Evolutionary conservation across 176 grass and related monocot species (phyloP).

Genomic region (Aegilops longissima): DNA sequence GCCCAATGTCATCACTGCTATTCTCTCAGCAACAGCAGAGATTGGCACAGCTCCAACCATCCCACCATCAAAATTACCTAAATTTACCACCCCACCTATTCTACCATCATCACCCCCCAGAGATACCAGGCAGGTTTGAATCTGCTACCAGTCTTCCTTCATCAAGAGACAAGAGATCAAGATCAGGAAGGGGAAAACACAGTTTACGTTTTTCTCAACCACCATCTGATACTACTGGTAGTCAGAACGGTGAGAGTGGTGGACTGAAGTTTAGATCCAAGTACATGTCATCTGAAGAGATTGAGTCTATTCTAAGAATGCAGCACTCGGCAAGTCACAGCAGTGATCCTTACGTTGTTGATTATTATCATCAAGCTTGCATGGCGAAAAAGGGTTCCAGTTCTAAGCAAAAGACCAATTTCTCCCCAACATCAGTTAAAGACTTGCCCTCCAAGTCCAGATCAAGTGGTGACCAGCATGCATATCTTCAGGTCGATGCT

Average conservation of each 20-base stretch:
- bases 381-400: slow-evolving; percentile 69
- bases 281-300: slow-evolving; percentile 98
- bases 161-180: slow-evolving; percentile 69
- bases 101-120: slow-evolving; percentile 44
- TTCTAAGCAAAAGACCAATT: slow-evolving; percentile 62
- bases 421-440: slow-evolving; percentile 69
- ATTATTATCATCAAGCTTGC: slow-evolving; percentile 99
- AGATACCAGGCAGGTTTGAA: slow-evolving; percentile 57
- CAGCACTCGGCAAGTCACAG: slow-evolving; percentile 85
- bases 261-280: slow-evolving; percentile 79
- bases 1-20: slow-evolving; percentile 53
- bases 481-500: slow-evolving; percentile 85
- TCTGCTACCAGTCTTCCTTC: slow-evolving; percentile 43
- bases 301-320: slow-evolving; percentile 94
- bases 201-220: slow-evolving; percentile 59
- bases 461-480: slow-evolving; percentile 68
- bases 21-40: slow-evolving; percentile 78
- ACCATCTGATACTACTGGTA: slow-evolving; percentile 58
- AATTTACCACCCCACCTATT: slow-evolving; percentile 58
- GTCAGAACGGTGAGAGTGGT: slow-evolving; percentile 60
- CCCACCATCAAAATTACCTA: slow-evolving; percentile 53
- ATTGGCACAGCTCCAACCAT: slow-evolving; percentile 61
- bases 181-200: slow-evolving; percentile 75
- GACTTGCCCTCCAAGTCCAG: slow-evolving; percentile 83
- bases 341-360: slow-evolving; percentile 92